Base-by-base conservation (phyloP, 2,329 filamentous ascomycete species). In the Arthroderma sp. region DNA sequence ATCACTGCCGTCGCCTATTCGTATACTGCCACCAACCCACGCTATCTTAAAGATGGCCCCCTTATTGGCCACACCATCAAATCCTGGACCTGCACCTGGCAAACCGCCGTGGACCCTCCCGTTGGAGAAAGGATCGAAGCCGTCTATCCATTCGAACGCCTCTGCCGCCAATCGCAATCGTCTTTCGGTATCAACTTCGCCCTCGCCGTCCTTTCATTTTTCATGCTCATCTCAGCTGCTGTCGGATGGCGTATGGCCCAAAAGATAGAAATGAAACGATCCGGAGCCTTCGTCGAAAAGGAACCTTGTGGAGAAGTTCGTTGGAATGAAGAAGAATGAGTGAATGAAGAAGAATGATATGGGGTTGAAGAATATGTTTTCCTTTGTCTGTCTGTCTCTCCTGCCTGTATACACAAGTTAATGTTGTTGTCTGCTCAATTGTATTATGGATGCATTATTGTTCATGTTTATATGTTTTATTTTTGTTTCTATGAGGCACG, bases 51-150 rank as follows among this genome's bases (percentile, higher is more conserved):
- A 59, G n/a, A 53, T 47, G 4, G 58, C 55, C 31, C 60, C 55
- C 4, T 51, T 29, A 28, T 49, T 1, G 58, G 57, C 31, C 62
- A 66, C 47, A 65, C 64, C 5, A 54, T 66, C n/a, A 55, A 61
- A 11, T 61, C 58, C 34, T 66, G 64, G 64, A 64, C 64, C 5
- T 66, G 64, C 50, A 66, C 63, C 45, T 66, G 63, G 63, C 56
- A 58, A 3, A 51, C 54, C 15, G 44, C 51, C 7, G 43, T 48
- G 6, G 47, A 46, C 4, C 45, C 42, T 7, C 44, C 40, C 15
- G 34, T 51, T 30, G 53, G 51, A 6, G 46, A 49, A 0, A 31
- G 40, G 1, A 44, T 59, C 3, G 45, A 52, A 3, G 52, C 58
- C 0, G 66, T 66, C 1, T 47, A 50, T 4, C 52, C 60, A 29